Conservation (phyloP, 2,329 filamentous ascomycete genomes). For the Fusarium tuaranense region DNA sequence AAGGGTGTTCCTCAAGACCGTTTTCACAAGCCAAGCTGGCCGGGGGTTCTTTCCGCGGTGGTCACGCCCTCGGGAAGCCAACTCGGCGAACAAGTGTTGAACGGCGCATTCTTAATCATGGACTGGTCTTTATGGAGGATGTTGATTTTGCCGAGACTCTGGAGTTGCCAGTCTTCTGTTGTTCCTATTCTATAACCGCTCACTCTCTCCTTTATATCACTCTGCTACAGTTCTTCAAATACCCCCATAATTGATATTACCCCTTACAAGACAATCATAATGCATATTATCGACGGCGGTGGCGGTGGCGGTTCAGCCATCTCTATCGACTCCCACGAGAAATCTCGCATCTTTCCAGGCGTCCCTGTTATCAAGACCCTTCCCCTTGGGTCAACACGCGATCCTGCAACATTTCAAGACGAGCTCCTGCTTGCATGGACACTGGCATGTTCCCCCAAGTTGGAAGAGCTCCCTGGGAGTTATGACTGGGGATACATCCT, state of each 20-base stretch:
- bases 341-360: slow-evolving; percentile 1
- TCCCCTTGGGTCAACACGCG: slow-evolving; percentile 12
- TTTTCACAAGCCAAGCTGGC: slow-evolving; percentile 17
- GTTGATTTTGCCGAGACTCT: slow-evolving; percentile 4
- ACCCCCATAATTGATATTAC: slow-evolving; percentile 1
- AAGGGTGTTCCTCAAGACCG: slow-evolving; percentile 8
- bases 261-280: slow-evolving; percentile 17
- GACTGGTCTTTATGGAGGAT: slow-evolving; percentile 1
- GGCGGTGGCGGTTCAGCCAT: slow-evolving; percentile 32
- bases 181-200: background rate
- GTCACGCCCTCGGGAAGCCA: background rate
- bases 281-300: slow-evolving; percentile 40
- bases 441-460: slow-evolving; percentile 15
- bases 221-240: slow-evolving; percentile 1
- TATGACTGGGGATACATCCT: slow-evolving; percentile 31
- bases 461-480: slow-evolving; percentile 3
- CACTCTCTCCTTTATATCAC: background rate
- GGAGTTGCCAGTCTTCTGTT: background rate
- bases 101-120: slow-evolving; percentile 14
- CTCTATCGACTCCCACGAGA: slow-evolving; percentile 15
- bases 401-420: slow-evolving; percentile 19
- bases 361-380: slow-evolving; percentile 21
- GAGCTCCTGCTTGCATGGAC: slow-evolving; percentile 27
- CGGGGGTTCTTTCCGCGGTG: slow-evolving; percentile 2
- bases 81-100: slow-evolving; percentile 10